Evolutionary conservation across 2,329 filamentous ascomycete genomes (phyloP), one percentile per base, ranked within the genome.

Genomic region (Fusarium sp.): DNA sequence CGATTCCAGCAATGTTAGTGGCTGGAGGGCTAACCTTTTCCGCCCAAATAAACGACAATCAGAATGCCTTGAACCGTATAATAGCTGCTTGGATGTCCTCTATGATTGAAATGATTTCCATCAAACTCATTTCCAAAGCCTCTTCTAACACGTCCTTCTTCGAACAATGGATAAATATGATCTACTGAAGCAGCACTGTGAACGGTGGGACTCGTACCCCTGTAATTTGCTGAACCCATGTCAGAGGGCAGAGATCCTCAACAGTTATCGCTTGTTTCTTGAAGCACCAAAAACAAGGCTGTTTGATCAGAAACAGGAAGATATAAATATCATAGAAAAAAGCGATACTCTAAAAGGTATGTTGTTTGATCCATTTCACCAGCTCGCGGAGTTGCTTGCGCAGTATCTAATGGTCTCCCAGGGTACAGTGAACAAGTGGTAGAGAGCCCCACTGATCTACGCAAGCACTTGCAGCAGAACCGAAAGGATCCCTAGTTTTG

Each of bases 401-500:
- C n/a, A 44, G 14, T 24, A 24, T 44, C 41, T 44, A 24, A 44
- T 17, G 15, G n/a, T 6, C n/a, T 24, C 14, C 14, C 22, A 59
- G 56, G 32, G 2, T 47, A 47, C 20, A 22, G 18, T 9, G 41
- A 58, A 38, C 18, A 38, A n/a, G 44, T 59, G 9, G 17, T 34
- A 8, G 17, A 28, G 12, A 30, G 18, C 24, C 44, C 44, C 26
- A 7, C 24, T 32, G 36, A 28, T 36, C 64, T 50, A 6, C 41
- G 18, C 17, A 56, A 51, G 24, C 50, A 50, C 39, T 51, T 68
- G 10, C 55, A 12, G 15, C 45, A 45, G 24, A 73, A 70, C n/a
- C 30, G 50, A 15, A 58, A 73, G 18, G 70, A 70, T 15, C 67
- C 67, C 11, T 62, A 45, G 24, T 68, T 24, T 12, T 62, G 70